phyloP scores from a whole-genome alignment of 148 eudicot species.

The Diospyros kaki region DNA sequence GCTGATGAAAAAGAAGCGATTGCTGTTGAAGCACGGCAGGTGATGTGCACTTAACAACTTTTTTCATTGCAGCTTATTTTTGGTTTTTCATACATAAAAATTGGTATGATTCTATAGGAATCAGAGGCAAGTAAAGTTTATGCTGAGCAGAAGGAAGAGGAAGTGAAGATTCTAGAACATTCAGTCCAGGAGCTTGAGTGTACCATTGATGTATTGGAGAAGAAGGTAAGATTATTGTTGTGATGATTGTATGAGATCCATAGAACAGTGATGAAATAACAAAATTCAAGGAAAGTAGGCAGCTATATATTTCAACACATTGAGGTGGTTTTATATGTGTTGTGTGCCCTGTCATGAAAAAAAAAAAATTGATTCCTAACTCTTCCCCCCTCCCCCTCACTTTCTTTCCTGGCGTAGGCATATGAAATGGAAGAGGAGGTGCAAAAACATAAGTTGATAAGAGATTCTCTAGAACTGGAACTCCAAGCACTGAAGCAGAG shows the following conservation, averaged over 20 bases:
- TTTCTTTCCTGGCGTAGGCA: slow-evolving; percentile 30
- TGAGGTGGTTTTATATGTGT: not conserved
- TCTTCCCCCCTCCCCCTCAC: not conserved
- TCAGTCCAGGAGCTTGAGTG: slow-evolving; percentile 67
- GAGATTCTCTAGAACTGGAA: slow-evolving; percentile 49
- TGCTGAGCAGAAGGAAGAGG: slow-evolving; percentile 71
- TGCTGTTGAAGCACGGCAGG: slow-evolving; percentile 64
- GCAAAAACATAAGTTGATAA: slow-evolving; percentile 36
- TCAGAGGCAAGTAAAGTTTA: slow-evolving; percentile 55
- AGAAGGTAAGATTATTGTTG: slow-evolving; percentile 34
- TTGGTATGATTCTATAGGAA: slow-evolving; percentile 30
- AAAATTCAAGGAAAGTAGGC: not conserved
- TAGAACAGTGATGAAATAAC: not conserved
- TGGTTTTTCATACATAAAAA: not conserved
- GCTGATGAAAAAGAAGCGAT: slow-evolving; percentile 75
- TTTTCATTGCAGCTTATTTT: slow-evolving; percentile 4
- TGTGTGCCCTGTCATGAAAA: slow-evolving; percentile 4
- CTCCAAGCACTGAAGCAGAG: slow-evolving; percentile 47
- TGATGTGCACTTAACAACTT: slow-evolving; percentile 15
- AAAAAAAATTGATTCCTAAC: not conserved
- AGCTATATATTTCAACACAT: too few relatives aligned
- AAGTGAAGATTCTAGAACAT: slow-evolving; percentile 57
- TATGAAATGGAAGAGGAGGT: slow-evolving; percentile 66
- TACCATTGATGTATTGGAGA: slow-evolving; percentile 59
- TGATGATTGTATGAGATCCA: not conserved